Conservation (phyloP, 345 rosid species). For the Salix exigua region DNA sequence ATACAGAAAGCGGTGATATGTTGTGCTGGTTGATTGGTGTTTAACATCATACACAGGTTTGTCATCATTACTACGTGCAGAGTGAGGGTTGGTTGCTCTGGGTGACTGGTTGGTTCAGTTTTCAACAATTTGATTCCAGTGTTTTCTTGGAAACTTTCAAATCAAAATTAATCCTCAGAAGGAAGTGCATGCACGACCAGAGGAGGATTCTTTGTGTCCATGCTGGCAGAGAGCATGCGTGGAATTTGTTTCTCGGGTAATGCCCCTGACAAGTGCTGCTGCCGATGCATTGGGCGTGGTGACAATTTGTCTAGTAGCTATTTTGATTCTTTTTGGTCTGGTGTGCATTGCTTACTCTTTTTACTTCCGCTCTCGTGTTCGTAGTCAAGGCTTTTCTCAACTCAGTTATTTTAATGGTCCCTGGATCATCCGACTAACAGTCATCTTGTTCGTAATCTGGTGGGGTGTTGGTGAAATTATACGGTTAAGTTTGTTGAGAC, state of each 20-base stretch:
- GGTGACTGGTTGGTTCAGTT: constrained; percentile 8
- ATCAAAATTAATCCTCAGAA: constrained; percentile 29
- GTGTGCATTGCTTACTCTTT: constrained; percentile 75
- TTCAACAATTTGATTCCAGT: constrained; percentile 13
- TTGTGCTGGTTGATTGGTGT: neutral
- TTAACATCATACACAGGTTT: neutral
- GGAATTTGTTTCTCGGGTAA: constrained; percentile 96
- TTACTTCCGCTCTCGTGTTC: constrained; percentile 73
- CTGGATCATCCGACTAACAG: constrained; percentile 77
- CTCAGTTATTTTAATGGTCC: constrained; percentile 84
- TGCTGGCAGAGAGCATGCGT: constrained; percentile 99
- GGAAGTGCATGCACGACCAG: constrained; percentile 33
- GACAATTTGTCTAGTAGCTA: constrained; percentile 80
- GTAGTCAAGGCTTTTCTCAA: constrained; percentile 48
- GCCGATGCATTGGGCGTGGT: constrained; percentile 98
- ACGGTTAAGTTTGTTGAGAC: constrained; percentile 69
- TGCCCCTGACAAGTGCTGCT: constrained; percentile 94
- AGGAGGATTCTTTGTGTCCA: constrained; percentile 68
- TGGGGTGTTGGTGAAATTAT: constrained; percentile 89
- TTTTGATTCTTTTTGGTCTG: constrained; percentile 66
- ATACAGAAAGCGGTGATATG: neutral
- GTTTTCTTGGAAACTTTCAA: constrained; percentile 16
- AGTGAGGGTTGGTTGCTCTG: neutral
- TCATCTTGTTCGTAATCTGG: constrained; percentile 49
- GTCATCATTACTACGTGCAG: neutral